phyloP scores from a whole-genome alignment of 177 flowering plant genomes.

The Tripterygium wilfordii region DNA sequence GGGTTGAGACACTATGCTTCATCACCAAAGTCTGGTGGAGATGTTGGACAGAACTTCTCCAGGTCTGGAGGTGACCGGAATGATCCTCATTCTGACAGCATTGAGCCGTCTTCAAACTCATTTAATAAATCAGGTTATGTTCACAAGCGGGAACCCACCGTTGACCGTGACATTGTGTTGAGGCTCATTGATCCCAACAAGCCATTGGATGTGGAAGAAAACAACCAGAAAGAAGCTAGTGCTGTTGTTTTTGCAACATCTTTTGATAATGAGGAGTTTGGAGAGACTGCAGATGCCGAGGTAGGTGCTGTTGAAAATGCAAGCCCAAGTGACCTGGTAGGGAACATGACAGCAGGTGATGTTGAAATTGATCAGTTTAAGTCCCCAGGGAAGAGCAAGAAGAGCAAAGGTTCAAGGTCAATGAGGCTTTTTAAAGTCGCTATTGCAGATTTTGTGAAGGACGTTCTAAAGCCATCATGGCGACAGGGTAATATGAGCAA shows the following conservation, averaged over 20 bases:
- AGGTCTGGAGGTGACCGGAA: constrained; percentile 52
- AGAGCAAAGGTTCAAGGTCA: constrained; percentile 69
- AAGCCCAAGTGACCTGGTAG: constrained; percentile 39
- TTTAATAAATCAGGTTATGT: constrained; percentile 26
- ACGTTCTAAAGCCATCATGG: constrained; percentile 93
- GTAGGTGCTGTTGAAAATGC: constrained; percentile 69
- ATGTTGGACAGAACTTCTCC: constrained; percentile 23
- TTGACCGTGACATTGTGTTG: constrained; percentile 26
- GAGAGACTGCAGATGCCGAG: constrained; percentile 83
- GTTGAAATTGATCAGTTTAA: constrained; percentile 68
- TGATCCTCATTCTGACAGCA: constrained; percentile 85
- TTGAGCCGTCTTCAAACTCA: constrained; percentile 52
- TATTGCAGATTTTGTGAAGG: constrained; percentile 91
- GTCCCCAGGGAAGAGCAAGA: constrained; percentile 53
- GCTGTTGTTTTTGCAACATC: constrained; percentile 28
- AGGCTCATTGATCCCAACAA: constrained; percentile 29
- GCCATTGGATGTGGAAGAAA: constrained; percentile 42
- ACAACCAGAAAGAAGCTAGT: constrained; percentile 34
- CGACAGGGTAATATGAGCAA: constrained; percentile 98
- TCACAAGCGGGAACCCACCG: constrained; percentile 24
- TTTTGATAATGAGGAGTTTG: constrained; percentile 63
- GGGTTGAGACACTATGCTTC: constrained; percentile 26
- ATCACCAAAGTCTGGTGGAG: constrained; percentile 28
- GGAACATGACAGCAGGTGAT: constrained; percentile 42
- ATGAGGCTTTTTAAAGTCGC: constrained; percentile 74